Evolutionary conservation across 2,329 filamentous ascomycete genomes (phyloP), one percentile per base, ranked within the genome.

Genomic region (Didymella pomorum): DNA sequence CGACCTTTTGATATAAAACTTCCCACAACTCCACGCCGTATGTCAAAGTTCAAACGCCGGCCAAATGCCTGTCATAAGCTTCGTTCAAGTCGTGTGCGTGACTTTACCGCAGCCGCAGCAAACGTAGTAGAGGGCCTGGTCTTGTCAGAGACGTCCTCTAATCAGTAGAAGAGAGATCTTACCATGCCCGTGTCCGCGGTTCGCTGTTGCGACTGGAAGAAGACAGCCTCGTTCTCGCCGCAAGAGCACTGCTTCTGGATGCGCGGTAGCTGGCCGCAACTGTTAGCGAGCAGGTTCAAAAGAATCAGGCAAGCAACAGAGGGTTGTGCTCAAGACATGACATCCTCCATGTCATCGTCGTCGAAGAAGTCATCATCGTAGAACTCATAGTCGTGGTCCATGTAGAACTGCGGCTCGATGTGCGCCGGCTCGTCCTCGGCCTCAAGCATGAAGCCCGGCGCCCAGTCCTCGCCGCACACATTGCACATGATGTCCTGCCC

Each of bases 111-210:
- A 99, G 60, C 89, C 87, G 82, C 91, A 95, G 84, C 95, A 99
- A 55, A 99, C 95, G 65, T 79, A 83, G 72, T 82, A 83, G 41
- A 83, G 77, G 71, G 79, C 80, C 81, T 83, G 62, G 0, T 29
- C 11, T n/a, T 29, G 58, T 73, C 39, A 71, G 68, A 42, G 20
- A 18, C 20, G 37, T 18, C 16, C 16, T 25, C 11, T 9, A 2
- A 14, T 8, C 14, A 1, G 8, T 14, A 12, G 4, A 9, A 9
- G 12, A 12, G 23, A 8, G 10, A n/a, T 52, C 67, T 68, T 80
- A 98, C 95, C 95, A 99, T 99, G 81, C 95, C 95, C 43, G 95
- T 99, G 79, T 98, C 93, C 47, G 92, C 92, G 68, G 90, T 97
- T 79, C 95, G 90, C 82, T 98, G 93, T 77, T 99, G 95, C 62